phyloP scores from a whole-genome alignment of 2,329 filamentous ascomycete species.

The Talaromyces sp. region DNA sequence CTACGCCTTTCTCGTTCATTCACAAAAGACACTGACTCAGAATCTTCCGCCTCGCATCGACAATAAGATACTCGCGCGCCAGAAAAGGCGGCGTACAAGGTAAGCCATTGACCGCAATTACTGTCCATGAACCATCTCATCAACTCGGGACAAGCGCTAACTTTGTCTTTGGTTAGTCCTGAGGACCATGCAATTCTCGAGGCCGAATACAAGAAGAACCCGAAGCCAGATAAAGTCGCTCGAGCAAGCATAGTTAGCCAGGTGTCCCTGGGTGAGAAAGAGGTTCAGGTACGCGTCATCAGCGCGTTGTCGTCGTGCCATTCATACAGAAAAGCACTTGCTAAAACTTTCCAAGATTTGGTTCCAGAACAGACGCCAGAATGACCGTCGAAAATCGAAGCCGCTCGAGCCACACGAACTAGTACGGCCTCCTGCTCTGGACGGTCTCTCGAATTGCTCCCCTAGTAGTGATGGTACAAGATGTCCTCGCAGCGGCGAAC shows the following conservation, averaged over 20 bases:
- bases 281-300: slow-evolving; percentile 76
- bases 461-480: slow-evolving; percentile 30
- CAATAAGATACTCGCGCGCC: slow-evolving; percentile 58
- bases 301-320: slow-evolving; percentile 1
- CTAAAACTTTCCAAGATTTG: slow-evolving; percentile 65
- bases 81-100: slow-evolving; percentile 62
- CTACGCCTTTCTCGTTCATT: slow-evolving; percentile 60
- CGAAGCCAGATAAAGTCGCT: slow-evolving; percentile 87
- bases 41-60: slow-evolving; percentile 57
- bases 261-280: slow-evolving; percentile 88
- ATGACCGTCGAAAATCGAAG: slow-evolving; percentile 82
- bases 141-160: not conserved
- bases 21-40: slow-evolving; percentile 54
- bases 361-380: slow-evolving; percentile 95
- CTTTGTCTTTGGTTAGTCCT: slow-evolving; percentile 53
- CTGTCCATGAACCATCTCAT: not conserved
- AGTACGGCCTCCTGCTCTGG: slow-evolving; percentile 39
- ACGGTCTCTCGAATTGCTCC: slow-evolving; percentile 27
- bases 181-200: slow-evolving; percentile 89
- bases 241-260: slow-evolving; percentile 79
- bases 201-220: slow-evolving; percentile 76
- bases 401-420: slow-evolving; percentile 77
- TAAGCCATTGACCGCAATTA: slow-evolving; percentile 33
- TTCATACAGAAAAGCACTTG: not conserved
- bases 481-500: slow-evolving; percentile 23